Evolutionary conservation across 441 rosid genomes (phyloP).

Genomic region (Pelargonium fulgidum): DNA sequence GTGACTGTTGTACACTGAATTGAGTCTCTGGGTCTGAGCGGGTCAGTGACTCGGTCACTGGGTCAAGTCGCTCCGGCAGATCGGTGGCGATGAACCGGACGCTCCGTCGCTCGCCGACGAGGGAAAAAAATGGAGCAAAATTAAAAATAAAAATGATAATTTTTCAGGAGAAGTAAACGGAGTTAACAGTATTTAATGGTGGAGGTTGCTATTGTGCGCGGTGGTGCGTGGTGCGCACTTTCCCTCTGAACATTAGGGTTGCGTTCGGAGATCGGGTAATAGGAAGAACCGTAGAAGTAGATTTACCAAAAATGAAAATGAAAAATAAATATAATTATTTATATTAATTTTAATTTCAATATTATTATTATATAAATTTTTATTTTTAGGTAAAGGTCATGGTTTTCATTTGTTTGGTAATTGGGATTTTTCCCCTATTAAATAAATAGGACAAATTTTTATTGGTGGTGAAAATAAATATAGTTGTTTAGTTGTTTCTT

Average conservation of each 20-base stretch:
- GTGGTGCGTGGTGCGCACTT: constrained; percentile 36
- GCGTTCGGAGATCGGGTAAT: constrained; percentile 5
- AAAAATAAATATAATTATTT: not conserved
- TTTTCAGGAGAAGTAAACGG: constrained; percentile 65
- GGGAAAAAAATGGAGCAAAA: constrained; percentile 31
- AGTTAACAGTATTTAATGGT: constrained; percentile 58
- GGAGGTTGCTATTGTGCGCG: constrained; percentile 45
- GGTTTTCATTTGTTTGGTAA: not conserved
- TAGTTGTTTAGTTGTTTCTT: not conserved
- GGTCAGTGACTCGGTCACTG: not conserved
- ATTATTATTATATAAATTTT: not conserved
- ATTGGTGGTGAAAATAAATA: not conserved
- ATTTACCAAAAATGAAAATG: constrained; percentile 7
- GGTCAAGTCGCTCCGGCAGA: constrained; percentile 6
- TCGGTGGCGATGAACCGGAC: constrained; percentile 37
- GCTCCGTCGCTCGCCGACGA: constrained; percentile 56
- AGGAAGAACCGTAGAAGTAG: constrained; percentile 8
- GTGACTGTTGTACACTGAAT: not conserved
- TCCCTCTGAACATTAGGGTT: constrained; percentile 4
- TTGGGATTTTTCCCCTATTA: not conserved
- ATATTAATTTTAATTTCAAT: not conserved
- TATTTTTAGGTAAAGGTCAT: constrained; percentile 8
- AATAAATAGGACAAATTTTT: not conserved
- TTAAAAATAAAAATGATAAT: constrained; percentile 39
- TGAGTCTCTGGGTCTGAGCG: not conserved